Percentiles rank a stretch among this genome's conserved stretches.
Conservation (phyloP, 768 basidiomycete species). For the Naematelia encephala region DNA sequence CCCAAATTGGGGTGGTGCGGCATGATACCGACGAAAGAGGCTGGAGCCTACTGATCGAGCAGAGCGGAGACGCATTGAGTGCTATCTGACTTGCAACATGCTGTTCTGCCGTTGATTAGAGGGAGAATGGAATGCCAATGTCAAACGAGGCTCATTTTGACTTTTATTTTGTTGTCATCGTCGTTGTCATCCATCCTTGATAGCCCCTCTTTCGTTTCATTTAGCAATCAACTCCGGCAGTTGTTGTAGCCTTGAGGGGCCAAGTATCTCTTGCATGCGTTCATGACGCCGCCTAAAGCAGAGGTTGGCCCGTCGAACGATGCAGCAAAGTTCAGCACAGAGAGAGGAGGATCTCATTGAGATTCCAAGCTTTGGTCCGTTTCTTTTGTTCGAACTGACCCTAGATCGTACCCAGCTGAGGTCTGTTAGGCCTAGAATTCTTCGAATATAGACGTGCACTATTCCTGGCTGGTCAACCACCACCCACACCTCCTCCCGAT, state of each 20-base stretch:
- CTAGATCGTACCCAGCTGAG: neutral
- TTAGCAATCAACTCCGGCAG: too few relatives aligned
- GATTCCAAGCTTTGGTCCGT: slow-evolving; percentile 31
- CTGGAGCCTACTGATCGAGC: neutral
- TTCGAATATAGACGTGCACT: slow-evolving; percentile 39
- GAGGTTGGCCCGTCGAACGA: slow-evolving; percentile 2
- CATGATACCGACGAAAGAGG: neutral
- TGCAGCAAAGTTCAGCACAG: neutral
- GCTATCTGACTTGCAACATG: neutral
- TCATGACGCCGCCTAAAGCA: neutral
- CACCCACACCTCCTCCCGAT: slow-evolving; percentile 9
- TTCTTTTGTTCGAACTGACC: neutral
- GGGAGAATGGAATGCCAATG: neutral
- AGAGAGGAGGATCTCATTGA: slow-evolving; percentile 12
- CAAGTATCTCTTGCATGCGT: neutral
- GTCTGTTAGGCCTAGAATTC: slow-evolving; percentile 33
- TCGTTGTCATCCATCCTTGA: neutral
- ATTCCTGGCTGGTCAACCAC: slow-evolving; percentile 31
- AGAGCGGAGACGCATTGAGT: neutral
- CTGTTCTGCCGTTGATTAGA: neutral
- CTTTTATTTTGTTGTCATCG: neutral
- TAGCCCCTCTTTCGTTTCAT: neutral
- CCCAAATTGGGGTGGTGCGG: slow-evolving; percentile 25
- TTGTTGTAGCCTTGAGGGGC: too few relatives aligned
- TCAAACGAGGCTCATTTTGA: neutral